Evolutionary conservation across 805 yeast genomes (phyloP), one percentile per base, ranked within the genome.

Genomic region (Metschnikowia picachoensis): DNA sequence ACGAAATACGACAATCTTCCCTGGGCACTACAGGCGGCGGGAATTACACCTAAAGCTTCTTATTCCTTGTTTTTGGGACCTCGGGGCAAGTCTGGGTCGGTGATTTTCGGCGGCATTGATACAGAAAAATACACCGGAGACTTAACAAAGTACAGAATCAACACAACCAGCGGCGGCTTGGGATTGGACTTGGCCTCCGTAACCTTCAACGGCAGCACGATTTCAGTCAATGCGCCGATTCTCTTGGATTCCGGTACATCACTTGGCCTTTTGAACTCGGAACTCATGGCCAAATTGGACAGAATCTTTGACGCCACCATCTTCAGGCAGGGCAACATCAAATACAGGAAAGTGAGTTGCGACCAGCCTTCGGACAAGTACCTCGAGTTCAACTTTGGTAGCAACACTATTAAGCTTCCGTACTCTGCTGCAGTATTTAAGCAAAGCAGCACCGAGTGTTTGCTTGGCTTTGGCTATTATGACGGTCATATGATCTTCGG

Each of bases 41-140:
- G 90, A 0, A 54, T 77, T 36, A 85, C 80, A 44, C 56, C 73
- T 35, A 73, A 75, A 40, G 71, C 73, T 35, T 78, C 78, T 0
- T 87, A 83, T 60, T 84, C 92, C 0, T 66, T 87, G 46, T 85
- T 68, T 56, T 70, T 87, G 61, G 76, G 80, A 53, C 64, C 66
- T 3, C 16, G 20, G 17, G 55, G 65, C 16, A 44, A 39, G 8
- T 30, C 60, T 1, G 76, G 75, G 8, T 53, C 61, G 20, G 49
- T 71, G 27, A 60, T 71, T 46, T 71, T 70, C 57, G 76, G 76
- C 3, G 76, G 73, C 7, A 65, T 68, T 10, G 75, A 70, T 53
- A 66, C 65, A 47, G 67, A 70, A 40, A 71, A 70, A 52, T 69
- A 65, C 53, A 31, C 58, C 12, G 51, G 53, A 28, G 35, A 34